Evolutionary conservation across 768 basidiomycete genomes (phyloP), one percentile per base, ranked within the genome.

Genomic region (Mrakia blollopis): DNA sequence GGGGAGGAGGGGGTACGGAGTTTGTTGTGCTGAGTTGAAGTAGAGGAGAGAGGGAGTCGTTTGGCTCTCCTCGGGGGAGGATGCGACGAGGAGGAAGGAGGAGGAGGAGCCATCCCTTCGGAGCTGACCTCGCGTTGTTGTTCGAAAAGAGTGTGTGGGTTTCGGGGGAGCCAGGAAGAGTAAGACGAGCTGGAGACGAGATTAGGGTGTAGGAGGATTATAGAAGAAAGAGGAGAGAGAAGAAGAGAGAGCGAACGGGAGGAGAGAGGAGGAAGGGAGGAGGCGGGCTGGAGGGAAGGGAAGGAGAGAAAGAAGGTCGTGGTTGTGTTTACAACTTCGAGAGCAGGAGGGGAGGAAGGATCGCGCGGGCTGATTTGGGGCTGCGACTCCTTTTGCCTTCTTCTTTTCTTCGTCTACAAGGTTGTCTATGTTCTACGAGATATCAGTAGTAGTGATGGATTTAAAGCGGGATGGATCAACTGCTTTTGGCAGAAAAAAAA

Each of bases 21-120:
- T 28, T 72, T 50, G n/a, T 72, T 72, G 21, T 72, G 71, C 21
- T 50, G 32, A 44, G 73, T 30, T 3, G 63, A 67, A 18, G 57
- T 18, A 11, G 73, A 68, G 9, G 73, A 74, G 8, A 74, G 73
- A 25, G 73, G 73, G 23, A 68, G 62, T 32, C 73, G 73, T 39
- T 74, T 74, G 2, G 65, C 35, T 54, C 35, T 30, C 0, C 47
- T 47, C 41, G 21, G 73, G 6, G 18, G 47, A 35, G 52, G 73
- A 47, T 13, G 32, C 13, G 30, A 18, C 10, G 63, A 37, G 35
- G 63, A 37, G 35, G 35, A 37, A 23, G 63, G 21, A 23, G 65
- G 11, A 21, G 35, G 65, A 67, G 65, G 32, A 25, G 35, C 16
- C 32, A 39, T 35, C 35, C 37, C 41, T 13, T 18, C 39, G 65